Evolutionary conservation across 305 asterid species (phyloP), one percentile per base, ranked within the genome.

Genomic region (Caryopteris hybrid): DNA sequence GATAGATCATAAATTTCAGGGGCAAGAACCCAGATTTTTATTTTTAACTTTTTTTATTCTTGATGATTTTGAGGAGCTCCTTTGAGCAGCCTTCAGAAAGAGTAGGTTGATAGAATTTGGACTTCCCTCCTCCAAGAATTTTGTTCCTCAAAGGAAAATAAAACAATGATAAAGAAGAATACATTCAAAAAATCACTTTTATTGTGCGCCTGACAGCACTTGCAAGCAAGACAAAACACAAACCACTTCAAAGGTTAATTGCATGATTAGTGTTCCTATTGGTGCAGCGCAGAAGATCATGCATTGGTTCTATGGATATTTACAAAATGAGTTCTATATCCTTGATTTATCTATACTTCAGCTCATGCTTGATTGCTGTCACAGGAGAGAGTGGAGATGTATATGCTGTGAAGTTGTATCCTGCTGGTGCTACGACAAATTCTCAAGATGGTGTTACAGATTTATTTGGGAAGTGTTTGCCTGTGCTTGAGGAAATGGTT

Each of bases 361-460:
- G 64, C 23, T 20, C 61, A 62, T 80, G 68, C 38, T 48, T 73
- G 54, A 61, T 39, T n/a, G n/a, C n/a, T n/a, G n/a, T n/a, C n/a
- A n/a, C n/a, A n/a, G n/a, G n/a, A n/a, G n/a, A n/a, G n/a, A n/a
- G n/a, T n/a, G n/a, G n/a, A n/a, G n/a, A n/a, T n/a, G n/a, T 61
- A 56, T 57, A 22, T 67, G 23, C 25, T 50, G 98, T 92, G 75
- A 92, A 92, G 82, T 79, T 92, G 80, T 92, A 92, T 72, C 98
- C 97, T 68, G 98, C 96, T 75, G 98, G 98, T 63, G 97, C 98
- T 21, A 92, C 98, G 58, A 92, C 98, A 5, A 92, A 92, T 80
- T 92, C 98, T 63, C 94, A 92, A 78, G 95, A 92, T 76, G 98
- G 98, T 70, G 98, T 90, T 31, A 90, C 97, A 17, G 98, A 92